phyloP scores from a whole-genome alignment of 2,329 filamentous ascomycete species.

The Penicillium corylophilum region DNA sequence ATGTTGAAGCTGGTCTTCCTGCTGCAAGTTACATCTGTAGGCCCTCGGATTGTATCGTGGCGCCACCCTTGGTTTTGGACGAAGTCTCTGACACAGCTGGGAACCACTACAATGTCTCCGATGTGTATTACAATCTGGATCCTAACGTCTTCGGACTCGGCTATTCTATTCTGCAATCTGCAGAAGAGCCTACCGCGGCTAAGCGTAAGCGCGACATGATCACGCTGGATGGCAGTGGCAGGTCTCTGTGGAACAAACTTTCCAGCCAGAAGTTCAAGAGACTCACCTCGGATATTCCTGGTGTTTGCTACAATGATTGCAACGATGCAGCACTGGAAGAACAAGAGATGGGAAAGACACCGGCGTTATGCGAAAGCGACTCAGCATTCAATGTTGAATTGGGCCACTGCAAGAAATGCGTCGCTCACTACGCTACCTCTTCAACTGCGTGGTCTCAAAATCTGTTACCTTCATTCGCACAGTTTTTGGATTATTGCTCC shows the following conservation, averaged over 20 bases:
- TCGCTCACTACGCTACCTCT: slow-evolving; percentile 1
- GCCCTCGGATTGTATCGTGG: slow-evolving; percentile 40
- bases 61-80: slow-evolving; percentile 27
- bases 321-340: slow-evolving; percentile 5
- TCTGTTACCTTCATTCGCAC: slow-evolving; percentile 15
- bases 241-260: neutral
- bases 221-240: neutral
- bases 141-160: slow-evolving; percentile 62
- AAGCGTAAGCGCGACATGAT: slow-evolving; percentile 2
- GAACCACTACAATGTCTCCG: slow-evolving; percentile 52
- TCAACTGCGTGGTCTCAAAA: slow-evolving; percentile 6
- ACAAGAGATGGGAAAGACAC: slow-evolving; percentile 3
- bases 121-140: slow-evolving; percentile 65
- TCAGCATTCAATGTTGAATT: slow-evolving; percentile 11
- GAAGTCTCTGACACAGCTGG: slow-evolving; percentile 5
- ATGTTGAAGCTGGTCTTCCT: slow-evolving; percentile 43
- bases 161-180: slow-evolving; percentile 56
- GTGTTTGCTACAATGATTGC: slow-evolving; percentile 10
- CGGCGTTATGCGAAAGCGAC: slow-evolving; percentile 9
- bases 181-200: neutral
- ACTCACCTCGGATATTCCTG: slow-evolving; percentile 3
- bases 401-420: slow-evolving; percentile 8
- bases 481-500: slow-evolving; percentile 17
- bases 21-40: slow-evolving; percentile 39
- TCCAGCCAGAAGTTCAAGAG: neutral